Conservation (phyloP, 2,329 filamentous ascomycete genomes). For the Neurospora sp. region DNA sequence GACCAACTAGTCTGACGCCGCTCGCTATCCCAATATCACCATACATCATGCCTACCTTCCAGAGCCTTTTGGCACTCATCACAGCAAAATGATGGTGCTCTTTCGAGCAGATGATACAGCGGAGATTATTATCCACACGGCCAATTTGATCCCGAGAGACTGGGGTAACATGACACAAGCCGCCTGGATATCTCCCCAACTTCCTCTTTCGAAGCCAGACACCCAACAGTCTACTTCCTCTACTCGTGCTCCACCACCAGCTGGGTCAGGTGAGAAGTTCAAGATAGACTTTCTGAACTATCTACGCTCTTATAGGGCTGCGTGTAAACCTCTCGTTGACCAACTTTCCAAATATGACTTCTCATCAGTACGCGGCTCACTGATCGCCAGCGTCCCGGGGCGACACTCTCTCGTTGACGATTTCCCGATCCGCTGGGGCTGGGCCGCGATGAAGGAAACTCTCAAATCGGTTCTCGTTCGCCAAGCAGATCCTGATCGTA, state of each 20-base stretch:
- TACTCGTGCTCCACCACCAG: constrained; percentile 2
- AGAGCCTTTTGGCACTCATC: constrained; percentile 78
- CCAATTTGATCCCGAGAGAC: constrained; percentile 82
- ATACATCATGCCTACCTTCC: constrained; percentile 70
- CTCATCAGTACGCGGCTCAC: constrained; percentile 51
- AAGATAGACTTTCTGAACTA: constrained; percentile 68
- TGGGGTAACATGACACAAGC: constrained; percentile 85
- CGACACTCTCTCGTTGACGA: constrained; percentile 42
- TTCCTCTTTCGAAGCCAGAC: constrained; percentile 38
- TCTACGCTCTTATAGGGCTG: constrained; percentile 53
- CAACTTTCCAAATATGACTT: constrained; percentile 60
- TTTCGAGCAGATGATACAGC: constrained; percentile 66
- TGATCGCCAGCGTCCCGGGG: constrained; percentile 73
- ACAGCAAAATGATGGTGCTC: constrained; percentile 78
- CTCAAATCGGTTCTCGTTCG: constrained; percentile 43
- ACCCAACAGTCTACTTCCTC: neutral
- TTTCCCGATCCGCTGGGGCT: constrained; percentile 59
- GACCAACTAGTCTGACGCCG: constrained; percentile 26
- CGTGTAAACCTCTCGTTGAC: constrained; percentile 44
- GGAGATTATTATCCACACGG: constrained; percentile 77
- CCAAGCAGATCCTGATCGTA: constrained; percentile 1
- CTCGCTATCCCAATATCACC: constrained; percentile 54
- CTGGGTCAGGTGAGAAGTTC: constrained; percentile 60
- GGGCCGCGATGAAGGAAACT: constrained; percentile 54
- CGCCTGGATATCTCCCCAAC: constrained; percentile 64